These are phyloP conservation scores for Podaxis rugospora DNA, from an alignment of 768 basidiomycete genomes.

Conservation along the genomic window DNA sequence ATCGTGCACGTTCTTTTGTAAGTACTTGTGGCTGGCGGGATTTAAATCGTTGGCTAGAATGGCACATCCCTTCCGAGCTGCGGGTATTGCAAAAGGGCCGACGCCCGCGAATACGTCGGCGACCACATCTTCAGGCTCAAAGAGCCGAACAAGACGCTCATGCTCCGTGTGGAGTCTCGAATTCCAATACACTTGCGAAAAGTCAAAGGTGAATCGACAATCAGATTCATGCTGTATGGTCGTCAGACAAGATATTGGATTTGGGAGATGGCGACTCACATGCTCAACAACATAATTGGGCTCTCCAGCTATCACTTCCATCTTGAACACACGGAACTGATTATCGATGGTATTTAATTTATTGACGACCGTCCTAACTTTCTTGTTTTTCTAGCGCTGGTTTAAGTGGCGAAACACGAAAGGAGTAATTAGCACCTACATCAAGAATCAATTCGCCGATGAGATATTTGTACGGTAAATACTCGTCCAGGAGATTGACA, in stretches of 20 bases:
- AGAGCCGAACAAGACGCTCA: conserved; percentile 71
- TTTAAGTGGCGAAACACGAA: conserved; percentile 5
- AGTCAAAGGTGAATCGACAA: conserved; percentile 91
- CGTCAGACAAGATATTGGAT: background rate
- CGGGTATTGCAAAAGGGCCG: conserved; percentile 92
- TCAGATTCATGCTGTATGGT: conserved; percentile 68
- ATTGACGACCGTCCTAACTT: conserved; percentile 87
- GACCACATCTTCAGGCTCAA: conserved; percentile 72
- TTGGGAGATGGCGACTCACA: conserved; percentile 42
- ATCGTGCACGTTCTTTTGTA: conserved; percentile 62
- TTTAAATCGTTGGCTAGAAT: conserved; percentile 95
- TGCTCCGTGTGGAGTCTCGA: conserved; percentile 92
- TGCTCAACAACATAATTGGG: conserved; percentile 82
- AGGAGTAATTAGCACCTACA: conserved; percentile 39
- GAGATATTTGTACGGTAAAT: conserved; percentile 84
- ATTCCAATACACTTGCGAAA: conserved; percentile 97
- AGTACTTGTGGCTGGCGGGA: conserved; percentile 78
- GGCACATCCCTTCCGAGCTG: conserved; percentile 86
- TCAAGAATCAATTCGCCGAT: conserved; percentile 93
- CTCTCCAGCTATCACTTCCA: conserved; percentile 95
- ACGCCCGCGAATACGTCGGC: conserved; percentile 97
- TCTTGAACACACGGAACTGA: conserved; percentile 89
- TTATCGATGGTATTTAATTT: conserved; percentile 85
- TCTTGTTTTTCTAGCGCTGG: conserved; percentile 72
- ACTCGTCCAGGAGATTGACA: conserved; percentile 85